phyloP scores from a whole-genome alignment of 208 protist genomes.

The Novymonas esmeraldas region DNA sequence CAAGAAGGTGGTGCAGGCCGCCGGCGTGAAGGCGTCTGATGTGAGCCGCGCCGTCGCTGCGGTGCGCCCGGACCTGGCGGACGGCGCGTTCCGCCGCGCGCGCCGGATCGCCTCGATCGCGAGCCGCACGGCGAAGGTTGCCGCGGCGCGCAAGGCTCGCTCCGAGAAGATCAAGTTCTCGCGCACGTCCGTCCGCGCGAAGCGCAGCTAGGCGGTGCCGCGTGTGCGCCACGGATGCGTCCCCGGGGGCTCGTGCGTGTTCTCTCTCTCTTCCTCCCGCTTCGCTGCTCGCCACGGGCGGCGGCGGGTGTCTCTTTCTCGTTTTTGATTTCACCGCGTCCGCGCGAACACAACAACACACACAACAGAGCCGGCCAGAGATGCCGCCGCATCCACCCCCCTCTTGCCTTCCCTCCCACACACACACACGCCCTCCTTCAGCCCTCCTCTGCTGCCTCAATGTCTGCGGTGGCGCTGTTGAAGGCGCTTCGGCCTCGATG shows the following conservation, averaged over 20 bases:
- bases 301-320: too few relatives aligned
- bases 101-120: conserved; percentile 67
- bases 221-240: conserved; percentile 2
- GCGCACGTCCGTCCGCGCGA: conserved; percentile 76
- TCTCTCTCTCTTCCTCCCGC: conserved; percentile 10
- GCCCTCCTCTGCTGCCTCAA: too few relatives aligned
- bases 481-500: too few relatives aligned
- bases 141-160: conserved; percentile 78
- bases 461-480: too few relatives aligned
- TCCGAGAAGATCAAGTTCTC: conserved; percentile 74
- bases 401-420: too few relatives aligned
- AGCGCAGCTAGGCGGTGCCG: conserved; percentile 44
- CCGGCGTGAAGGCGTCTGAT: conserved; percentile 74
- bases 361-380: too few relatives aligned
- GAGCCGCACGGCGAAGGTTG: conserved; percentile 66
- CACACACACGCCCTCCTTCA: too few relatives aligned
- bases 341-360: too few relatives aligned
- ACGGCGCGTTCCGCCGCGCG: conserved; percentile 80
- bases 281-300: too few relatives aligned
- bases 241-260: neutral
- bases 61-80: conserved; percentile 82
- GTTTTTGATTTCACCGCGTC: too few relatives aligned
- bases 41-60: conserved; percentile 73
- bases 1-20: conserved; percentile 65
- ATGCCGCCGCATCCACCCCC: too few relatives aligned